Evolutionary conservation across 129 eudicot genomes (phyloP).

Genomic region (Calendula officinalis): DNA sequence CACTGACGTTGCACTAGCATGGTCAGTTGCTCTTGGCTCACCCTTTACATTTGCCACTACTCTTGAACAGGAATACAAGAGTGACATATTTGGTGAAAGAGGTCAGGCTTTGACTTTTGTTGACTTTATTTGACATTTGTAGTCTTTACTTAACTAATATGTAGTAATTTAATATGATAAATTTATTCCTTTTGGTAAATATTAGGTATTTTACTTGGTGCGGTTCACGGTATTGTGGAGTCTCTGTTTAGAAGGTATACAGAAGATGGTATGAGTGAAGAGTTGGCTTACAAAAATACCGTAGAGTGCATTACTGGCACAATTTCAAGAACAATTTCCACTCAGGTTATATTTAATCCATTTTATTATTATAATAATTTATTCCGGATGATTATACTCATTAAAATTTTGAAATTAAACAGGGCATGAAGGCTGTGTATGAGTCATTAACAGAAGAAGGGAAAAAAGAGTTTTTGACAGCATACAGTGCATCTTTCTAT

Average conservation of each 20-base stretch:
- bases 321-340: slow-evolving; percentile 79
- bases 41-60: slow-evolving; percentile 90
- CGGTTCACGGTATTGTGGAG: slow-evolving; percentile 95
- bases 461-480: slow-evolving; percentile 75
- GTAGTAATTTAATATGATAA: background rate
- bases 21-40: slow-evolving; percentile 85
- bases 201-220: slow-evolving; percentile 93
- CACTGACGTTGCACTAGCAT: slow-evolving; percentile 75
- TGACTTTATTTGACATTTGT: too few relatives aligned
- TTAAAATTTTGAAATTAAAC: slow-evolving; percentile 4
- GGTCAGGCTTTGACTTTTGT: slow-evolving; percentile 35
- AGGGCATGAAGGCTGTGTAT: slow-evolving; percentile 96
- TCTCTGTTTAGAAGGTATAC: slow-evolving; percentile 86
- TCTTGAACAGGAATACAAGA: slow-evolving; percentile 67
- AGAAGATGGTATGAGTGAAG: slow-evolving; percentile 91
- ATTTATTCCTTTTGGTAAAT: background rate
- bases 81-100: slow-evolving; percentile 94
- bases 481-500: slow-evolving; percentile 95
- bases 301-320: slow-evolving; percentile 95
- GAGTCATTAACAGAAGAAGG: slow-evolving; percentile 81
- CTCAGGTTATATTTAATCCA: slow-evolving; percentile 47
- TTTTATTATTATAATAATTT: background rate
- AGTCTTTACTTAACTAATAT: background rate
- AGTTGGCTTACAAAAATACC: slow-evolving; percentile 91
- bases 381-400: background rate